A percentile compares a stretch with the other conserved stretches of the same genome.
Conservation (phyloP, 2,329 filamentous ascomycete genomes). For the Exophiala xenobiotica region DNA sequence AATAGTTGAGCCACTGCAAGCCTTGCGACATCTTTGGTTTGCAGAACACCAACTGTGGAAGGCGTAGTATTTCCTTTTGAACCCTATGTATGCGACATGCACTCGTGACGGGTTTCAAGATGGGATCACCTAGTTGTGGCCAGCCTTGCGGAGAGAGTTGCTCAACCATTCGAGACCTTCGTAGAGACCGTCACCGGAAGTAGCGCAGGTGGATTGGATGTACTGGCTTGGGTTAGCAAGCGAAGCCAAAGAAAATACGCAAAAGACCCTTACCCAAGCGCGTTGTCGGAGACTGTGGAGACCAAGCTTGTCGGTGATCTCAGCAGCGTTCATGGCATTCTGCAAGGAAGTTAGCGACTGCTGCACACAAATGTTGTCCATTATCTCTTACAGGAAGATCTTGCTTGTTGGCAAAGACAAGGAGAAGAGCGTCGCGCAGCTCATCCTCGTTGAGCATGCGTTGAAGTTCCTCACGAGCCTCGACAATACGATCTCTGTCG, state of each 20-base stretch:
- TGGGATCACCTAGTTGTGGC: constrained; percentile 43
- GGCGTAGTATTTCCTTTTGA: not conserved
- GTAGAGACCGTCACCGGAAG: constrained; percentile 98
- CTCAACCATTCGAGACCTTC: constrained; percentile 96
- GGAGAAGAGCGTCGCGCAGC: constrained; percentile 91
- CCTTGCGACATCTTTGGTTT: constrained; percentile 18
- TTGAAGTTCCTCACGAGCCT: constrained; percentile 94
- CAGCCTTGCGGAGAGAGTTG: constrained; percentile 73
- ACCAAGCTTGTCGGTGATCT: constrained; percentile 99
- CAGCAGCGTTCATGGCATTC: constrained; percentile 99
- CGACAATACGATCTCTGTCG: constrained; percentile 95
- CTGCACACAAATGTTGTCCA: constrained; percentile 5
- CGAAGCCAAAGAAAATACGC: constrained; percentile 8
- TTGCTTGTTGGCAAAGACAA: constrained; percentile 99
- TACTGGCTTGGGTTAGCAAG: constrained; percentile 59
- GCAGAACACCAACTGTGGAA: not conserved
- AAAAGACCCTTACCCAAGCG: constrained; percentile 75
- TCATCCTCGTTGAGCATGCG: constrained; percentile 99
- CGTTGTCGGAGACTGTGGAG: constrained; percentile 98
- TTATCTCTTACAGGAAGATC: constrained; percentile 80
- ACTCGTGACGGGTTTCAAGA: not conserved
- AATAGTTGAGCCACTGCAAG: constrained; percentile 15
- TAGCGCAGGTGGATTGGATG: constrained; percentile 99
- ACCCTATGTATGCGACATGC: not conserved
- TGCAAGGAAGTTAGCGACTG: constrained; percentile 39